Evolutionary conservation across 805 yeast species (phyloP).

Genomic region (Tetrapisispora pingtungensis): DNA sequence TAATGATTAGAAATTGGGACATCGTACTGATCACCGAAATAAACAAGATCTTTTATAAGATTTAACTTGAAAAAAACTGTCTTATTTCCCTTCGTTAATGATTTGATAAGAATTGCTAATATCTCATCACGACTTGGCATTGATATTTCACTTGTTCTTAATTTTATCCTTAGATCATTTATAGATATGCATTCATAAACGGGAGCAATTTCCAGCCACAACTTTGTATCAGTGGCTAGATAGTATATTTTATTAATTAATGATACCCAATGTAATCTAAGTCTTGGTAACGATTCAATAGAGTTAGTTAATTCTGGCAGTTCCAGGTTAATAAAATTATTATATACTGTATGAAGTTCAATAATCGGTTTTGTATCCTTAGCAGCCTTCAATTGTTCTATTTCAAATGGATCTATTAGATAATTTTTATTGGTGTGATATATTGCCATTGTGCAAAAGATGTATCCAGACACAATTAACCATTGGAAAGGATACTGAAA

Average conservation of each 20-base stretch:
- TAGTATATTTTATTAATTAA: constrained; percentile 11
- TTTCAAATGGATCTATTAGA: constrained; percentile 23
- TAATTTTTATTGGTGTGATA: constrained; percentile 6
- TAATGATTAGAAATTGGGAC: constrained; percentile 11
- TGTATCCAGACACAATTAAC: constrained; percentile 17
- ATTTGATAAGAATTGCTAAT: constrained; percentile 22
- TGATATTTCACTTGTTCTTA: constrained; percentile 6
- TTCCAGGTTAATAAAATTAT: constrained; percentile 9
- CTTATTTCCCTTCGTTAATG: constrained; percentile 21
- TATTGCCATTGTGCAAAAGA: constrained; percentile 18
- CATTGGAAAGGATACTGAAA: constrained; percentile 11
- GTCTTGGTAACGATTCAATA: constrained; percentile 8
- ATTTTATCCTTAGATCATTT: constrained; percentile 13
- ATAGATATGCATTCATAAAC: constrained; percentile 23
- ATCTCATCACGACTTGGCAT: constrained; percentile 17
- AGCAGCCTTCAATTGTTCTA: constrained; percentile 19
- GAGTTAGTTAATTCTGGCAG: constrained; percentile 7
- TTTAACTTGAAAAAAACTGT: constrained; percentile 23
- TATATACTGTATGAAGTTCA: constrained; percentile 10
- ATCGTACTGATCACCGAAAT: constrained; percentile 21
- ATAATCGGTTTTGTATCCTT: constrained; percentile 9
- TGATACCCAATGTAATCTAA: constrained; percentile 5
- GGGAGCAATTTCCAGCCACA: constrained; percentile 23
- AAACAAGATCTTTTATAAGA: constrained; percentile 19
- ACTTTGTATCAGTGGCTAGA: constrained; percentile 8